Percentiles rank a stretch among this genome's conserved stretches.
Evolutionary conservation across 2,329 filamentous ascomycete species (phyloP).

Genomic region (Alternaria novae-zelandiae): DNA sequence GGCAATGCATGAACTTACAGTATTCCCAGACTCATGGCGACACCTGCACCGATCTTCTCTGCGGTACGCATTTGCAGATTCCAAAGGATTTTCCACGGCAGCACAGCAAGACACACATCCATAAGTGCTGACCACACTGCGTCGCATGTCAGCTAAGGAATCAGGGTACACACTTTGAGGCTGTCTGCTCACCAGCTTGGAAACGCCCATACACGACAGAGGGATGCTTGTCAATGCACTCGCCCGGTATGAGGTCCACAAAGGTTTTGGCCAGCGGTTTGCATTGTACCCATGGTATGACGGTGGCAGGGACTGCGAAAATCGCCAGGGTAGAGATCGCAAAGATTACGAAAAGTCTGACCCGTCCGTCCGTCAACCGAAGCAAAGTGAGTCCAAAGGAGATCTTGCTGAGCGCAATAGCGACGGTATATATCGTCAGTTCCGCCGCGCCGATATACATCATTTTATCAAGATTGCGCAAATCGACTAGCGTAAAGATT

Average conservation of each 20-base stretch:
- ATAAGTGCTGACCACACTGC: slow-evolving; percentile 17
- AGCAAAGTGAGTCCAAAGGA: slow-evolving; percentile 21
- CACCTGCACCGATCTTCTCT: slow-evolving; percentile 17
- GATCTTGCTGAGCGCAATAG: slow-evolving; percentile 21
- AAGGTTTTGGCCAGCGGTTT: slow-evolving; percentile 17
- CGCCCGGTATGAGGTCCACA: slow-evolving; percentile 15
- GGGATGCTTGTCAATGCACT: slow-evolving; percentile 14
- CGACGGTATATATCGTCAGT: slow-evolving; percentile 15
- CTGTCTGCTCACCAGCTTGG: slow-evolving; percentile 13
- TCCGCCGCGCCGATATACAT: slow-evolving; percentile 14
- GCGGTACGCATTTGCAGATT: slow-evolving; percentile 14
- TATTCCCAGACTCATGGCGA: slow-evolving; percentile 19
- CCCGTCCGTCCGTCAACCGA: slow-evolving; percentile 16
- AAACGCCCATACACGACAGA: slow-evolving; percentile 16
- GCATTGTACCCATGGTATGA: slow-evolving; percentile 16
- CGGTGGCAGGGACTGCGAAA: slow-evolving; percentile 12
- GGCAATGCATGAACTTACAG: slow-evolving; percentile 7
- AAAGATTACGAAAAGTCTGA: slow-evolving; percentile 12
- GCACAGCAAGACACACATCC: slow-evolving; percentile 14
- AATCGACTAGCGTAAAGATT: slow-evolving; percentile 6
- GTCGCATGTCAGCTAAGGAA: slow-evolving; percentile 1
- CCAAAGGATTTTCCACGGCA: slow-evolving; percentile 19
- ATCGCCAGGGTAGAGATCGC: slow-evolving; percentile 12
- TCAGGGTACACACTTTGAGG: neutral
- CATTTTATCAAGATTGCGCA: slow-evolving; percentile 10